Base-by-base conservation (phyloP, 2,329 filamentous ascomycete genomes). In the Trichoderma pleuroti region DNA sequence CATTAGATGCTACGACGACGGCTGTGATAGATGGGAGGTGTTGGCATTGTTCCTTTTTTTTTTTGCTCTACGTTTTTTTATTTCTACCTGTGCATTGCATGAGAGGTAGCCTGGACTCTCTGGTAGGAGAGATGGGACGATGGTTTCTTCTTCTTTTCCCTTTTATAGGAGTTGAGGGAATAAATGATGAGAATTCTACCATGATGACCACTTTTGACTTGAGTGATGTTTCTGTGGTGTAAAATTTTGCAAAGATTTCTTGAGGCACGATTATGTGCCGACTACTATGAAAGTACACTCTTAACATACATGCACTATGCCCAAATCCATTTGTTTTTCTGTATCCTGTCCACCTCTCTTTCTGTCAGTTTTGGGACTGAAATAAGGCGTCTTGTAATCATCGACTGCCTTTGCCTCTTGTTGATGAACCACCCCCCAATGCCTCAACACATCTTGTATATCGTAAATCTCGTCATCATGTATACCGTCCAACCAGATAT, bases 11-110 rank as follows among this genome's bases (percentile, higher is more conserved):
- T 52, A 52, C 36, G 66, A 61, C 18, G 39, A 61, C 24, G 66
- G 39, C 39, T 36, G 39, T 61, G 66, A 68, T 68, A 68, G 66
- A 68, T 28, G 66, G 39, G 34, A 49, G 54, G 65, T 18, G 18
- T 21, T 21, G 63, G 63, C 14, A 56, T 66, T 63, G 9, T 18
- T 65, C 21, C 39, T 52, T 34, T 34, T 34, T 56, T n/a, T n/a
- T 28, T 36, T 26, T 3, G 12, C 24, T 24, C 24, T 66, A 28
- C 63, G 18, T 34, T 59, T 21, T 21, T 28, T 34, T n/a, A 34
- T 24, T 34, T 32, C 56, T 32, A 34, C 46, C 21, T 52, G 21
- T 52, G 46, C 46, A 24, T 52, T 52, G 46, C 46, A 52, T 52
- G 21, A 52, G n/a, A 52, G 46, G 46, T 52, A 52, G 46, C 46